phyloP scores from a whole-genome alignment of 129 eudicot genomes.

The Cynara cardunculus region DNA sequence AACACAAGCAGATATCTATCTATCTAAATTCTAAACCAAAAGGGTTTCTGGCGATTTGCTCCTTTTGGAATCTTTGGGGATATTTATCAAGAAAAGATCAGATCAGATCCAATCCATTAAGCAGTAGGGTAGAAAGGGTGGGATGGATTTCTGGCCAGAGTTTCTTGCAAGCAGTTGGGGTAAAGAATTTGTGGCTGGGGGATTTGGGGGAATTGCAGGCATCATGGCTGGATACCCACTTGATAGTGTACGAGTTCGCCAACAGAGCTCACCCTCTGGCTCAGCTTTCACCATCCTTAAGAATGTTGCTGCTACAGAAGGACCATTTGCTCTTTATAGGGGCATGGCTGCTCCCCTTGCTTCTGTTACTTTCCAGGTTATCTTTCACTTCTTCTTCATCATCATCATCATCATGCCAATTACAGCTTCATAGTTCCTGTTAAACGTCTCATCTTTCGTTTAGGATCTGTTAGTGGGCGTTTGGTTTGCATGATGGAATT shows the following conservation, averaged over 20 bases:
- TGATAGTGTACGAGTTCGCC: slow-evolving; percentile 69
- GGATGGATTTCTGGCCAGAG: slow-evolving; percentile 89
- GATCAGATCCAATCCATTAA: background rate
- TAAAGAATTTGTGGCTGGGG: slow-evolving; percentile 82
- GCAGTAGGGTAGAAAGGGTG: background rate
- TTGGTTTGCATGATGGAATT: no score
- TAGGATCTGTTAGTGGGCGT: background rate
- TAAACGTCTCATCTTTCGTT: background rate
- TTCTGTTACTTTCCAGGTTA: slow-evolving; percentile 89
- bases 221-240: slow-evolving; percentile 75
- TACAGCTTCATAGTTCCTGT: background rate
- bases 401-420: background rate
- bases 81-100: background rate
- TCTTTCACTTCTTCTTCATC: background rate
- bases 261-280: slow-evolving; percentile 50
- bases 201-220: slow-evolving; percentile 73
- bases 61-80: background rate
- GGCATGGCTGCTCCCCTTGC: slow-evolving; percentile 98
- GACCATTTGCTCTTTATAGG: slow-evolving; percentile 65
- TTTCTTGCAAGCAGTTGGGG: slow-evolving; percentile 84
- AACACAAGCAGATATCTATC: background rate
- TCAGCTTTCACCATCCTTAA: slow-evolving; percentile 58
- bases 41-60: background rate
- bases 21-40: background rate
- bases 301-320: slow-evolving; percentile 48